Evolutionary conservation across 1,284 basidiomycete species (phyloP).

Genomic region (Tylopilus sp.): DNA sequence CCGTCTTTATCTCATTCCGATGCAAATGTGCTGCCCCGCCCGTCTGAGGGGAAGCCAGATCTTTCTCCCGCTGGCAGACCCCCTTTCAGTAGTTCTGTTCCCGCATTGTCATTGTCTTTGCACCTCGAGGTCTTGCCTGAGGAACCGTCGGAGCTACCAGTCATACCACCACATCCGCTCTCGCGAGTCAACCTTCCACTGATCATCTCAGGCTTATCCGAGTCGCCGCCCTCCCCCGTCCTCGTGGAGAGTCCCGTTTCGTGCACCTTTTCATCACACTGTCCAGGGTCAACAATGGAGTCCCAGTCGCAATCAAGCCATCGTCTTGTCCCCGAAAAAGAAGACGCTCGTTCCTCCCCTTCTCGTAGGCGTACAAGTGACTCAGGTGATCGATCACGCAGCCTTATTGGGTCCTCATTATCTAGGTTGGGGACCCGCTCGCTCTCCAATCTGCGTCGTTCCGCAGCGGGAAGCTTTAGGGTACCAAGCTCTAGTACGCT

Average conservation of each 20-base stretch:
- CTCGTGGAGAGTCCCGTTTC: constrained; percentile 28
- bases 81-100: constrained; percentile 21
- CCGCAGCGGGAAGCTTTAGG: constrained; percentile 34
- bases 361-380: constrained; percentile 21
- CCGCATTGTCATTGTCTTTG: constrained; percentile 25
- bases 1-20: constrained; percentile 3
- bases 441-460: constrained; percentile 38
- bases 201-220: constrained; percentile 19
- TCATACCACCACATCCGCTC: constrained; percentile 9
- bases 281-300: constrained; percentile 16
- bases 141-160: constrained; percentile 26
- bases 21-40: constrained; percentile 2
- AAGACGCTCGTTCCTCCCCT: neutral
- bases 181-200: constrained; percentile 4
- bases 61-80: constrained; percentile 14
- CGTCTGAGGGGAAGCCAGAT: constrained; percentile 14
- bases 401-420: neutral
- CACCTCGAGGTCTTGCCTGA: constrained; percentile 31
- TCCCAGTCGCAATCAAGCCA: constrained; percentile 18
- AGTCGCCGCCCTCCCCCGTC: constrained; percentile 1
- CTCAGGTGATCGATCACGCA: constrained; percentile 16
- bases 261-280: constrained; percentile 21
- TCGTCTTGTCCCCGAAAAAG: constrained; percentile 16
- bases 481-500: constrained; percentile 17
- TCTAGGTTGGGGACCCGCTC: constrained; percentile 32